Evolutionary conservation across 495 filamentous ascomycete genomes (phyloP).

Genomic region (Lophiostoma macrostomum): DNA sequence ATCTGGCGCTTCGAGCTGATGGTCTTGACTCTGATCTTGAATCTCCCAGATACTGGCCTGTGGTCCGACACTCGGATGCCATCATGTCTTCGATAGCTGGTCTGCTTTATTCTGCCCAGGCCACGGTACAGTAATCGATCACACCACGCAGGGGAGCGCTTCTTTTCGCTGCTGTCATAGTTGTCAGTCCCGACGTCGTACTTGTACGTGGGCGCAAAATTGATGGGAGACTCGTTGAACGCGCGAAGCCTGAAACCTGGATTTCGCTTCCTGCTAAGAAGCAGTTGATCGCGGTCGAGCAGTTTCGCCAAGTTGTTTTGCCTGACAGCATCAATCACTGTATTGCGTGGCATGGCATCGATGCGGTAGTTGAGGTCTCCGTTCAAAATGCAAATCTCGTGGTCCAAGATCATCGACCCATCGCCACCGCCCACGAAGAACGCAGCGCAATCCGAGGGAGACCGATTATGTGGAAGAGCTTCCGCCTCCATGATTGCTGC

Average conservation of each 20-base stretch:
- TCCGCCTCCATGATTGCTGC: constrained; percentile 81
- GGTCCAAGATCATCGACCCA: constrained; percentile 92
- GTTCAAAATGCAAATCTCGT: constrained; percentile 93
- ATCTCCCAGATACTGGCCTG: constrained; percentile 81
- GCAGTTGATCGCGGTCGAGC: constrained; percentile 90
- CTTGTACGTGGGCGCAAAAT: constrained; percentile 81
- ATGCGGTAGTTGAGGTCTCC: constrained; percentile 98
- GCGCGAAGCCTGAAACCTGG: constrained; percentile 82
- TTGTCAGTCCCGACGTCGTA: constrained; percentile 93
- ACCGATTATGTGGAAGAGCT: constrained; percentile 54
- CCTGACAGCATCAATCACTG: constrained; percentile 78
- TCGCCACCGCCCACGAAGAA: constrained; percentile 88
- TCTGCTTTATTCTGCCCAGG: constrained; percentile 74
- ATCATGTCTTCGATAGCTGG: constrained; percentile 85
- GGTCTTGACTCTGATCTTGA: constrained; percentile 77
- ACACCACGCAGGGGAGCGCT: constrained; percentile 94
- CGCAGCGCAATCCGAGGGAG: constrained; percentile 54
- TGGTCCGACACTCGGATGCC: constrained; percentile 80
- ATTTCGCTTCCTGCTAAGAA: constrained; percentile 80
- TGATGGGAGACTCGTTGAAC: constrained; percentile 82
- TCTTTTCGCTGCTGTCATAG: constrained; percentile 94
- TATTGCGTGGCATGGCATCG: constrained; percentile 90
- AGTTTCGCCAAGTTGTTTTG: constrained; percentile 79
- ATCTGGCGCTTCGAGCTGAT: constrained; percentile 65
- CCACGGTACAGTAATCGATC: constrained; percentile 88